Evolutionary conservation across 768 basidiomycete species (phyloP).

Genomic region (Chalciporus piperatus): DNA sequence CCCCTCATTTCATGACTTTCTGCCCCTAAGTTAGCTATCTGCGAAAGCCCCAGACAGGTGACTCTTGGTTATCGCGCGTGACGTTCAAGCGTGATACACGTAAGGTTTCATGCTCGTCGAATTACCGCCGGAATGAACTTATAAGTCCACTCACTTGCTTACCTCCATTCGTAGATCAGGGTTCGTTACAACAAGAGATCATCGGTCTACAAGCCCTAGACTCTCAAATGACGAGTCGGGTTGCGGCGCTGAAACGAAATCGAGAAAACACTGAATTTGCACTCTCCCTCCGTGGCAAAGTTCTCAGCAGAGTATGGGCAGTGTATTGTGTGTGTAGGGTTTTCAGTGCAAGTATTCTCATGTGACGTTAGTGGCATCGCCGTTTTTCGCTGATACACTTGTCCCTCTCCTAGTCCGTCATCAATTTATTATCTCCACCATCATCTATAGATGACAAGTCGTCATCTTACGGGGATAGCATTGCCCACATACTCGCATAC

Average conservation of each 20-base stretch:
- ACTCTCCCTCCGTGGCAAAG: constrained; percentile 52
- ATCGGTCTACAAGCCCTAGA: constrained; percentile 65
- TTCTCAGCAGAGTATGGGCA: constrained; percentile 56
- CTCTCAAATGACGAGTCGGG: constrained; percentile 59
- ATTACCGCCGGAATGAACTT: background rate
- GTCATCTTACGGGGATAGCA: constrained; percentile 41
- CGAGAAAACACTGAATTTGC: constrained; percentile 50
- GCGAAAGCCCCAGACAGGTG: constrained; percentile 23
- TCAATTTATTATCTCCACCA: constrained; percentile 33
- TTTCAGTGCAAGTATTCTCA: constrained; percentile 47
- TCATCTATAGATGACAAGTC: constrained; percentile 35
- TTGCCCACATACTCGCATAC: constrained; percentile 42
- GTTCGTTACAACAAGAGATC: constrained; percentile 50
- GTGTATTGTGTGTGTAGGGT: constrained; percentile 65
- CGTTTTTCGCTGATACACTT: constrained; percentile 14
- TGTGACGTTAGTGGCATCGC: constrained; percentile 1
- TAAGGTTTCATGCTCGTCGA: constrained; percentile 19
- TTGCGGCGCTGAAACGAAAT: constrained; percentile 48
- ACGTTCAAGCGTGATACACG: constrained; percentile 32
- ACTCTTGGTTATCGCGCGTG: constrained; percentile 28
- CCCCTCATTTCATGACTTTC: background rate
- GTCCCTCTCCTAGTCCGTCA: constrained; percentile 26
- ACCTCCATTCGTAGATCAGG: constrained; percentile 30
- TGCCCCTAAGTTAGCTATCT: constrained; percentile 3
- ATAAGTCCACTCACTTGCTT: background rate